Evolutionary conservation across 2,329 filamentous ascomycete species (phyloP), one percentile per base, ranked within the genome.

Genomic region (Intubia oerlemansii): DNA sequence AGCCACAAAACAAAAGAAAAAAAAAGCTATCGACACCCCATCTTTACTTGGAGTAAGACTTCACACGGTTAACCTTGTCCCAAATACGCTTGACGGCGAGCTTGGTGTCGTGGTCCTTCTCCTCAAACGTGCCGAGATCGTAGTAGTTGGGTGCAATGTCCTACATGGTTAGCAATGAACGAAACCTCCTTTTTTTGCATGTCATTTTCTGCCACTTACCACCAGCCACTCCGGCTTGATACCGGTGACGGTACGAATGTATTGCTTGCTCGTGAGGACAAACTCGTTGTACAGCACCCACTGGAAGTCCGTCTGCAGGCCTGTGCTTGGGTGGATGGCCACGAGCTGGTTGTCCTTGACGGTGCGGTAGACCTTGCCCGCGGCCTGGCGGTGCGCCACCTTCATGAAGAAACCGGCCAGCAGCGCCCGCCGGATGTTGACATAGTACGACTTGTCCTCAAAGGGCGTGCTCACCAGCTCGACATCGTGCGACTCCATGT

Each of bases 211-310:
- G n/a, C n/a, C n/a, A 43, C 74, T 53, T 61, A 84, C 79, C 51
- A 95, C 48, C 36, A 98, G 57, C 88, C 88, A 98, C 51, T 98
- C 88, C 1, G 85, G 79, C 47, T 79, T 77, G 31, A 98, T 75
- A 17, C 78, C 72, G 10, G 84, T 95, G 27, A 93, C 81, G 1
- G 81, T 93, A 32, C 90, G 69, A 42, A 98, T 85, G 50, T 93
- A 98, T 55, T 95, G 91, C 65, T 98, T 93, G 30, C 78, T 88
- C 1, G 88, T 98, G 32, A 98, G 66, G 10, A 98, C 88, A 45
- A 95, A 98, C 47, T 98, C 90, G 44, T 95, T 92, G 54, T 98
- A 98, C 16, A 98, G 57, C 16, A 98, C 80, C 88, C 88, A 98
- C 40, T 98, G 88, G 40, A 74, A 80, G 34, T 93, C 84, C 33